Evolutionary conservation across 345 rosid genomes (phyloP), one percentile per base, ranked within the genome.

Genomic region (Eutrema japonicum): DNA sequence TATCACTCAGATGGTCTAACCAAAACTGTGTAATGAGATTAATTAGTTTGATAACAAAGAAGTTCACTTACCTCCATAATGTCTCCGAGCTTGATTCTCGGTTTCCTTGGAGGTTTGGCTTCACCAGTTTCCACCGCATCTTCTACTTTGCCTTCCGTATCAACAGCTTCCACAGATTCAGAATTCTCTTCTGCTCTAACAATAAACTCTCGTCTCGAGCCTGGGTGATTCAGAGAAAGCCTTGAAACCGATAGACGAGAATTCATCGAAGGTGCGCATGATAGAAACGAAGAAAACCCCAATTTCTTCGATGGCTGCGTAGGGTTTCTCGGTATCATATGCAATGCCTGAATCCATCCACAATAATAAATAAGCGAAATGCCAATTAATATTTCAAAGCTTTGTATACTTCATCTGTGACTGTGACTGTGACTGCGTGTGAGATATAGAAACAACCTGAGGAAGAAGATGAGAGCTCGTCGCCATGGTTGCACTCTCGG

Each of bases 131-230:
- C 83, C 1, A 2, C 82, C 0, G 32, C 56, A 0, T n/a, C 73
- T 12, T 56, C 52, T 22, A 33, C 63, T 32, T 33, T 26, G 0
- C 45, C 77, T 51, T 59, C 73, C 8, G 30, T 10, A 36, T 63
- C 78, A 68, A 27, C 60, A 46, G 43, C 69, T 10, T 72, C 78
- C 55, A 79, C 86, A 41, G 40, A 49, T 35, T 66, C 89, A 38
- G 48, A 83, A 83, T 61, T 64, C 70, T 80, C 54, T 50, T 85
- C 96, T 29, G 96, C 98, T 76, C 88, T 82, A 35, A 86, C 87
- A 7, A 84, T 77, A 66, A 85, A 78, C 18, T 80, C 78, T 18
- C 78, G 78, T 62, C 75, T 85, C 53, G 82, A 76, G 12, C 72
- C 59, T 30, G 69, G 4, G 4, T 80, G 82, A 55, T 57, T 77